These are phyloP conservation scores for Lichtheimia hyalospora DNA, from an alignment of 371 early-diverging fungal genomes.

Conservation along the genomic window DNA sequence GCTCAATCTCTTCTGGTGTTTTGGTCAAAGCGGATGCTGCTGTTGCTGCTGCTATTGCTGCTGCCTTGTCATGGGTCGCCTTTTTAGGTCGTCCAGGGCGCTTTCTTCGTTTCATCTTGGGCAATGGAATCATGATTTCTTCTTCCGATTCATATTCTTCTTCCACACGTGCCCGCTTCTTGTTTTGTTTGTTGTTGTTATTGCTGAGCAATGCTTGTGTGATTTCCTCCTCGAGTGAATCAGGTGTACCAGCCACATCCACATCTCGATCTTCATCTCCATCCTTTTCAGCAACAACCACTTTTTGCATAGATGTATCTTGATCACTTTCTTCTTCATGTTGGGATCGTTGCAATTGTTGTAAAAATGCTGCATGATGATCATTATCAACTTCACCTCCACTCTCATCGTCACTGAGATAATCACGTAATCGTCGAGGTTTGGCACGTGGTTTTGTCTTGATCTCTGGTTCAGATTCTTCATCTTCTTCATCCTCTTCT, in stretches of 20 bases:
- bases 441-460: not conserved
- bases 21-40: not conserved
- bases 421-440: conserved; percentile 39
- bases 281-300: not conserved
- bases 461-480: not conserved
- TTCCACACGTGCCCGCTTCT: conserved; percentile 16
- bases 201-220: not conserved
- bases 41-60: not conserved
- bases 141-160: conserved; percentile 21
- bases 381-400: conserved; percentile 28
- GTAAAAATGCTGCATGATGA: conserved; percentile 44
- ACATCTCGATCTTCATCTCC: conserved; percentile 6
- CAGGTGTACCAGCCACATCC: conserved; percentile 12
- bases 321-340: conserved; percentile 23
- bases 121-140: conserved; percentile 3
- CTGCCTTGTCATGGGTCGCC: not conserved
- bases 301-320: not conserved
- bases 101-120: conserved; percentile 8
- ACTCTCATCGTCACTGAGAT: conserved; percentile 48
- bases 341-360: conserved; percentile 44
- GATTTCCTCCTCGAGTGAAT: conserved; percentile 8
- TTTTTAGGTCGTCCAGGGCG: conserved; percentile 8
- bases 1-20: conserved; percentile 27
- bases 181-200: not conserved
- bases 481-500: not conserved